Base-by-base conservation (phyloP, 2,329 filamentous ascomycete genomes). In the Diplodia mutila region DNA sequence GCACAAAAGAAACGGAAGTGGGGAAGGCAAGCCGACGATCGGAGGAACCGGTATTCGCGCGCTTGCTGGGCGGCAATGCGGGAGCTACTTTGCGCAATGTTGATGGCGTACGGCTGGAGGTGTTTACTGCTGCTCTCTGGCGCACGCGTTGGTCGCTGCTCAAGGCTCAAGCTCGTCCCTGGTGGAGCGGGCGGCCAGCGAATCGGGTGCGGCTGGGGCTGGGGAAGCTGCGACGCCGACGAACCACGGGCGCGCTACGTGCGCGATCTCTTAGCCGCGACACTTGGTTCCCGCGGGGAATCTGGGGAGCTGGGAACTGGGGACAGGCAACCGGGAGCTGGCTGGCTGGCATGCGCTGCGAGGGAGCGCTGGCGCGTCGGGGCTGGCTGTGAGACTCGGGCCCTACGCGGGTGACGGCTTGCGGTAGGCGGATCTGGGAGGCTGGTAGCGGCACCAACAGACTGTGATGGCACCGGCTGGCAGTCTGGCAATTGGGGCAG, bases 231-330 rank as follows among this genome's bases (percentile, higher is more conserved):
- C 27, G 57, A 61, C 39, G 69, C 69, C 39, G 69, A 70, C 72
- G 72, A 73, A 73, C 71, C 73, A 73, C 69, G 54, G 71, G 65
- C 67, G 69, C 72, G 69, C 72, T 72, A 72, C 70, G 46, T 27
- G 66, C 61, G 67, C 54, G 71, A 73, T 70, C 67, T 71, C 63
- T 69, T 71, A 68, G 70, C 70, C 69, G 70, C 69, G 69, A 71
- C 66, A 52, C 61, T 42, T 70, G 71, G 69, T 70, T 69, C 67
- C 71, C 69, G 70, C 66, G 65, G 54, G 42, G 52, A 48, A 21
- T 32, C 8, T 54, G 49, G 49, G 25, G 34, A 27, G 42, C 57
- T 49, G 57, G 57, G 25, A 42, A 32, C 48, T 63, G 49, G 21
- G 29, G 25, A n/a, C 57, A 23, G 57, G 42, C 39, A 61, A 23